Conservation (phyloP, 148 eudicot species). For the Rhododendron henanense region DNA sequence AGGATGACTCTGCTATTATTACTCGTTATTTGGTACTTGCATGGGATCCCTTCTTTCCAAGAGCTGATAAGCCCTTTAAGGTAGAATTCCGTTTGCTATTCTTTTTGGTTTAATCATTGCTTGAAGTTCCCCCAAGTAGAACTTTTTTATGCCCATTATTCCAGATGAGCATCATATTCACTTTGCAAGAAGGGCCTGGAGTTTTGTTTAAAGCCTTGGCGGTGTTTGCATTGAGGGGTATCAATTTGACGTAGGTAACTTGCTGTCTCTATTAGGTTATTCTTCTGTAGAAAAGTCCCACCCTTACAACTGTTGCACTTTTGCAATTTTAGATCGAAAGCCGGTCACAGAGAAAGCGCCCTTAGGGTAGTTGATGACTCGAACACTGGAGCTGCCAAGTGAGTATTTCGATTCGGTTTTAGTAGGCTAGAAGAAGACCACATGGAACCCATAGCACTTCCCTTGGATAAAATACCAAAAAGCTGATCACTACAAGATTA, state of each 20-base stretch:
- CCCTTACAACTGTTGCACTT: neutral
- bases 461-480: too few species aligned
- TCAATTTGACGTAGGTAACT: conserved; percentile 78
- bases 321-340: conserved; percentile 62
- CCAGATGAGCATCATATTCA: conserved; percentile 90
- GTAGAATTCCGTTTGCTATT: conserved; percentile 17
- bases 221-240: conserved; percentile 77
- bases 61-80: conserved; percentile 65
- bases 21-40: conserved; percentile 92
- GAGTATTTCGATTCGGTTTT: conserved; percentile 24
- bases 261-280: neutral
- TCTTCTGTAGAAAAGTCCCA: neutral
- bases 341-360: conserved; percentile 84
- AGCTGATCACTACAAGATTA: neutral
- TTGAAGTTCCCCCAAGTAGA: neutral
- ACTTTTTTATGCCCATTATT: neutral
- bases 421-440: neutral
- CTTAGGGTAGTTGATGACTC: conserved; percentile 88
- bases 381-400: conserved; percentile 84
- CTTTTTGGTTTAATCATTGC: neutral
- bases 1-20: conserved; percentile 72
- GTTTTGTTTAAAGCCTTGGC: conserved; percentile 84
- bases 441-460: neutral
- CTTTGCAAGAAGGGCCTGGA: conserved; percentile 89
- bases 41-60: conserved; percentile 83